Evolutionary conservation across 1,284 basidiomycete genomes (phyloP), one percentile per base, ranked within the genome.

Genomic region (Trichosporon sp.): DNA sequence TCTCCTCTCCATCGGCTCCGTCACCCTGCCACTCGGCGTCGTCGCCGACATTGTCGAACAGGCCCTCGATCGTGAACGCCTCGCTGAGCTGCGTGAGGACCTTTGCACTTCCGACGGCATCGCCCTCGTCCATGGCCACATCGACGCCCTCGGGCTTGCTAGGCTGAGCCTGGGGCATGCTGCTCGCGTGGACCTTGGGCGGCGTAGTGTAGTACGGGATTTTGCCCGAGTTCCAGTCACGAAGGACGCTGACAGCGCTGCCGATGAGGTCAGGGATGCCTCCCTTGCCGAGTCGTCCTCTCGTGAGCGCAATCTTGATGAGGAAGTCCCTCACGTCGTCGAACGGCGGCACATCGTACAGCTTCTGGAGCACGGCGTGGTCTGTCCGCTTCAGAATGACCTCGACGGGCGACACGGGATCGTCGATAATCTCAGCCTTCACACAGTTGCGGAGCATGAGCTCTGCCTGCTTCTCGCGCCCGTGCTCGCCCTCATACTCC

Each of bases 191-290:
- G 2, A 91, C 76, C 2, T 82, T 74, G 0, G 95, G 95, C 2
- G 94, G 91, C 1, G 83, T 78, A 1, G 92, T 91, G 80, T 85
- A 90, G 81, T 92, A 98, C 0, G 90, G 89, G 27, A 98, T 97
- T 75, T 93, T 94, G 73, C 97, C 93, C 68, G 91, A 87, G 75
- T 98, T 98, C 95, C 95, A 98, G 77, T 99, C 95, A 56, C 85
- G 86, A 4, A 99, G 80, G n/a, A 98, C 85, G 14, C 89, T 87
- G 31, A 91, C 87, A 0, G 94, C 93, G 0, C 92, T 86, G 0
- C 88, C 85, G 56, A 90, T 86, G 19, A 95, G 79, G 78, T 98
- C 94, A 0, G 95, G 94, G 2, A 93, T 89, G 62, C 95, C 95
- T 32, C 95, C 95, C 83, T 93, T 95, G 59, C 90, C 84, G 4